These are phyloP conservation scores for Brassica hybrid DNA, from an alignment of 441 rosid species.

Conservation along the genomic window DNA sequence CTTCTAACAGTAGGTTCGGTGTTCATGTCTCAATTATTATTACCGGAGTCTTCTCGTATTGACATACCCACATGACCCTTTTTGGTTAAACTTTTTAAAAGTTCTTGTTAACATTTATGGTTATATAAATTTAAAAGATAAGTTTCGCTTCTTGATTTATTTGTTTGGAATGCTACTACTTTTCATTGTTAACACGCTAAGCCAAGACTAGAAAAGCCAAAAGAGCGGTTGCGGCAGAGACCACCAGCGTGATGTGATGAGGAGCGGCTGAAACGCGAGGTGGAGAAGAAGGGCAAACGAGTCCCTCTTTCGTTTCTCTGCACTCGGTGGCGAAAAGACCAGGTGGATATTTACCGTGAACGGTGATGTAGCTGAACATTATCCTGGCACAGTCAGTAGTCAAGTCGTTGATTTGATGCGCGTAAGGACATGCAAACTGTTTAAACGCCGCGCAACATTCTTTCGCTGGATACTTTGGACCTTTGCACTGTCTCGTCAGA, in stretches of 20 bases:
- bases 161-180: neutral
- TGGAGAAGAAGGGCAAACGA: slow-evolving; percentile 60
- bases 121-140: slow-evolving; percentile 1
- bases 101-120: slow-evolving; percentile 17
- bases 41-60: no score
- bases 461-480: slow-evolving; percentile 59
- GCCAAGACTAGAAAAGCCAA: slow-evolving; percentile 11
- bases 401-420: slow-evolving; percentile 60
- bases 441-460: slow-evolving; percentile 69
- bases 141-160: neutral
- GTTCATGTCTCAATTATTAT: slow-evolving; percentile 38
- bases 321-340: slow-evolving; percentile 85
- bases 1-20: slow-evolving; percentile 49
- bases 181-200: neutral
- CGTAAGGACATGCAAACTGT: slow-evolving; percentile 82
- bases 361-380: slow-evolving; percentile 90
- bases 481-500: slow-evolving; percentile 69
- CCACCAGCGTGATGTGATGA: slow-evolving; percentile 37
- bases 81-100: no score
- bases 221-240: slow-evolving; percentile 31
- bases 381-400: slow-evolving; percentile 68
- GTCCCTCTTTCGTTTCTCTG: slow-evolving; percentile 63
- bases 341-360: slow-evolving; percentile 77
- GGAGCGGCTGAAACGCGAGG: slow-evolving; percentile 25
- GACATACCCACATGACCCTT: no score